Conservation (phyloP, 2,329 filamentous ascomycete species). For the Fusarium bactridioides region DNA sequence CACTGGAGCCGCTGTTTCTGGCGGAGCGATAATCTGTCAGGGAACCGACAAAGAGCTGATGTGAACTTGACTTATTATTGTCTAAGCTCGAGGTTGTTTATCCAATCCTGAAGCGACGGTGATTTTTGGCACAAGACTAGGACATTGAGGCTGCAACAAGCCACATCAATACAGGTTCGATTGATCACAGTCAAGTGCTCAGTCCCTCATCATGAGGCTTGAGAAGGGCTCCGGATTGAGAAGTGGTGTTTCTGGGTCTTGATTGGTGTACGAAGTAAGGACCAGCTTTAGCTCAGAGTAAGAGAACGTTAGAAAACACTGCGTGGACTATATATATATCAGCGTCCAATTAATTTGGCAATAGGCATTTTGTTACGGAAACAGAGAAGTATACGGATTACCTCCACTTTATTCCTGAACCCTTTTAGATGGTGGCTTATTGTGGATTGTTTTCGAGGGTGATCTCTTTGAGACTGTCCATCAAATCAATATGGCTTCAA, state of each 20-base stretch:
- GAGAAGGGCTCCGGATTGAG: not conserved
- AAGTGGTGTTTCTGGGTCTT: not conserved
- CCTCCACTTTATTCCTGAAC: not conserved
- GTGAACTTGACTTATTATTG: constrained; percentile 17
- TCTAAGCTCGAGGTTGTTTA: constrained; percentile 1
- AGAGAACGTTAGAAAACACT: not conserved
- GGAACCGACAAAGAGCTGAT: constrained; percentile 7
- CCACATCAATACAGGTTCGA: constrained; percentile 17
- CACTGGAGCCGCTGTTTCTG: constrained; percentile 9
- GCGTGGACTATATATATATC: not conserved
- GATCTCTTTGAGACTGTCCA: constrained; percentile 14
- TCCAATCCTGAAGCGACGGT: constrained; percentile 15
- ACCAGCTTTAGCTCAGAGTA: not conserved
- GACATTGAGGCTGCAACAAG: constrained; percentile 7
- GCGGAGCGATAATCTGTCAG: constrained; percentile 7
- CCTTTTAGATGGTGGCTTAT: constrained; percentile 17
- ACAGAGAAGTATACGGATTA: not conserved
- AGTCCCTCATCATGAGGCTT: constrained; percentile 18
- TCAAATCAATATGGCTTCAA: constrained; percentile 5
- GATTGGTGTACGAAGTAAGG: not conserved
- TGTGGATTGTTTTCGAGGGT: not conserved
- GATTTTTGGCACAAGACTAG: constrained; percentile 16
- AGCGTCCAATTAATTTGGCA: not conserved
- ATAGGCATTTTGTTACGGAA: not conserved
- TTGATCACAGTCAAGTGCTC: not conserved